Evolutionary conservation across 208 protist genomes (phyloP), one percentile per base, ranked within the genome.

Genomic region (Herpetomonas samuelpessoai): DNA sequence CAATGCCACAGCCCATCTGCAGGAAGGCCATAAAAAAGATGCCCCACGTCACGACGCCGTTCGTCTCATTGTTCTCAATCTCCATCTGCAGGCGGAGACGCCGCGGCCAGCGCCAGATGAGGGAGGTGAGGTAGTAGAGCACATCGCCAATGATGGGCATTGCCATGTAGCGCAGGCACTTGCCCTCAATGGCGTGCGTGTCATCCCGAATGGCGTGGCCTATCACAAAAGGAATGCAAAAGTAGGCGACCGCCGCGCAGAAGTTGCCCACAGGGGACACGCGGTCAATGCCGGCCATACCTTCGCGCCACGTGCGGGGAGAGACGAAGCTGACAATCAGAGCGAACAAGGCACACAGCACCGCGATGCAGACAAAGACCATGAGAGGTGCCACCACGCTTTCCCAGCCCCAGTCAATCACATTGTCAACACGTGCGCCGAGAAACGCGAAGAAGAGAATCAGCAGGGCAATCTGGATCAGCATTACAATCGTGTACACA

Each of bases 41-140:
- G 46, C 85, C 83, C 41, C 78, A 79, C 63, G 71, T 84, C 45
- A 95, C 67, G n/a, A 82, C 46, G 7, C 58, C 49, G 62, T 63
- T 82, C 7, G 80, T 81, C 10, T 66, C 55, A 55, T 77, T 88
- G 64, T 77, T 54, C 35, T 75, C 77, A 1, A 92, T 76, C 57
- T 90, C 71, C 86, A 93, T 89, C 51, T 85, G 76, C 53, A 81
- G 61, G 28, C 83, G 86, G 38, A 88, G 28, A 44, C 71, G 65
- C 27, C 74, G 62, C 24, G 89, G 89, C 83, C 81, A 93, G 52
- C 86, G 83, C 86, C 89, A 95, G 55, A 90, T 84, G 61, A 92
- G 68, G n/a, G 89, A 93, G 41, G 81, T 83, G 28, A 82, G 41
- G 65, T 92, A 93, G 74, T 91, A 92, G 3, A 93, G 44, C 29